Evolutionary conservation across 2,329 filamentous ascomycete species (phyloP).

Genomic region (Alternaria sp.): DNA sequence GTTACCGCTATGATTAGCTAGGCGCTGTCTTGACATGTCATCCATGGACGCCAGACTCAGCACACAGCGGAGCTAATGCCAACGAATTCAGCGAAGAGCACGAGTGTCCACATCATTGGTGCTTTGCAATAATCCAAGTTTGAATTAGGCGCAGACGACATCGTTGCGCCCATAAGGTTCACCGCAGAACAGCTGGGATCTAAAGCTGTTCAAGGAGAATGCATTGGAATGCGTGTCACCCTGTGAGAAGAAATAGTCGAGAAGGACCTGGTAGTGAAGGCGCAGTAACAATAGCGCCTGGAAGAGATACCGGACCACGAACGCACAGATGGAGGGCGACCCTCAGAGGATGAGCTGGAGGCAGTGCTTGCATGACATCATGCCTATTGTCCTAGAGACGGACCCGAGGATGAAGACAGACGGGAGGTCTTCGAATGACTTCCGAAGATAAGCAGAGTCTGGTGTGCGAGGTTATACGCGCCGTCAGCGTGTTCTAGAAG

Average conservation of each 20-base stretch:
- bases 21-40: not conserved
- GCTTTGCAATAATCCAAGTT: constrained; percentile 4
- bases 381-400: constrained; percentile 18
- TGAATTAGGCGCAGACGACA: constrained; percentile 9
- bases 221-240: constrained; percentile 22
- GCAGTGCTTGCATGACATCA: constrained; percentile 26
- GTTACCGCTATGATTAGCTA: constrained; percentile 37
- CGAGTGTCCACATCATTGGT: constrained; percentile 17
- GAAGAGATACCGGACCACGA: constrained; percentile 6
- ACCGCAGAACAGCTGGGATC: not conserved
- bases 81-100: not conserved
- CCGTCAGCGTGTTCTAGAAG: not conserved
- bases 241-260: constrained; percentile 12
- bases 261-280: constrained; percentile 14
- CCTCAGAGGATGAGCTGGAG: constrained; percentile 10
- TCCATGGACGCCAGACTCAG: not conserved
- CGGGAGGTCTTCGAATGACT: constrained; percentile 2
- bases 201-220: constrained; percentile 8
- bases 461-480: not conserved
- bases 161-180: constrained; percentile 1
- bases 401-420: constrained; percentile 5
- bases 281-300: constrained; percentile 24
- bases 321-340: constrained; percentile 2
- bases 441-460: not conserved
- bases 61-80: not conserved